Evolutionary conservation across 768 basidiomycete species (phyloP).

Genomic region (Termitomyces sp.): DNA sequence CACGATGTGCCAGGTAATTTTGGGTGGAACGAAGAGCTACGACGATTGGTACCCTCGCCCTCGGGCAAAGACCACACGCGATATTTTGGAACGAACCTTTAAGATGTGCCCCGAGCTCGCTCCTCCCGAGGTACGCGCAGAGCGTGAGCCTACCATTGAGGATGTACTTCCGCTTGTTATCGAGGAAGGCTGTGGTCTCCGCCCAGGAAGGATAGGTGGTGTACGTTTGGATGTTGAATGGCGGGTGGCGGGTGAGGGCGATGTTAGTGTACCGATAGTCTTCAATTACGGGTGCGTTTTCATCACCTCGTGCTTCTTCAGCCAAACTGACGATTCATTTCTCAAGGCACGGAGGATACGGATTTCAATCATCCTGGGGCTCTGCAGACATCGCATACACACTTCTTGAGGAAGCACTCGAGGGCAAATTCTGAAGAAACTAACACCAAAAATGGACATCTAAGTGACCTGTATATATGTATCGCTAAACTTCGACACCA

Average conservation of each 20-base stretch:
- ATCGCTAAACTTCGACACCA: background rate
- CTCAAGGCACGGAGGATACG: conserved; percentile 61
- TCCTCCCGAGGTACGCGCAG: conserved; percentile 48
- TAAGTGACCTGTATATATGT: background rate
- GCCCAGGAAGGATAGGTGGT: conserved; percentile 69
- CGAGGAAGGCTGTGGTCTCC: conserved; percentile 57
- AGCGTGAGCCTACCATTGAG: conserved; percentile 45
- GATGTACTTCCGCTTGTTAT: conserved; percentile 49
- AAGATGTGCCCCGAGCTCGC: conserved; percentile 56
- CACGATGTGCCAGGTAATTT: conserved; percentile 37
- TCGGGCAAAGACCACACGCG: conserved; percentile 58
- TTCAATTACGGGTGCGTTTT: conserved; percentile 64
- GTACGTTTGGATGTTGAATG: conserved; percentile 56
- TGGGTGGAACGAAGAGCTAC: conserved; percentile 57
- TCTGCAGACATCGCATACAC: conserved; percentile 50
- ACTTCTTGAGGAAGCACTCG: conserved; percentile 42
- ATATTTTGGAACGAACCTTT: conserved; percentile 55
- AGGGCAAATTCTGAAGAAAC: conserved; percentile 8
- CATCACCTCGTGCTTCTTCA: background rate
- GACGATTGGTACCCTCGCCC: conserved; percentile 74
- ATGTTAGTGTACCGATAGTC: conserved; percentile 44
- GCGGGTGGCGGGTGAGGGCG: conserved; percentile 27
- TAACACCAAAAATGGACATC: background rate
- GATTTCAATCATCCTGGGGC: conserved; percentile 69
- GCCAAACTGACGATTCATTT: background rate